Evolutionary conservation across 805 yeast species (phyloP), one percentile per base, ranked within the genome.

Genomic region (Saccharomycopsis sp.): DNA sequence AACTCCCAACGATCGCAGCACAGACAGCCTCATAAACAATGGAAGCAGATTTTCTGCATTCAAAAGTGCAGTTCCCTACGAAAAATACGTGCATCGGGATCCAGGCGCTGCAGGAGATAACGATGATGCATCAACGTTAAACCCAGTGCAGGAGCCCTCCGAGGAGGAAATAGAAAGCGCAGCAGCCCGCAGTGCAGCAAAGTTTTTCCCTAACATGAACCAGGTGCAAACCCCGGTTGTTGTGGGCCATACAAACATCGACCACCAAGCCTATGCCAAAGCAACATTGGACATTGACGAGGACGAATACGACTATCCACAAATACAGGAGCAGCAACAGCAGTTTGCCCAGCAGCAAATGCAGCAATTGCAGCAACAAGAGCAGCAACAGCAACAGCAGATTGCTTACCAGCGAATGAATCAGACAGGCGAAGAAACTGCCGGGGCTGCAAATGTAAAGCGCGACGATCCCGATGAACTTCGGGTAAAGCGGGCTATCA

Each of bases 401-500:
- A 8, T 21, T 14, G 18, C 29, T 37, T 16, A 52, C 7, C 34
- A 21, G n/a, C 15, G 55, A 52, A 12, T 24, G 41, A 23, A 9
- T 21, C 41, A 48, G 48, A 1, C 24, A 24, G 50, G 55, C 34
- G 20, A 34, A 40, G 23, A 52, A 14, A 16, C 16, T 16, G 9
- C 37, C 12, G 37, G 37, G 37, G 37, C 37, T 29, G n/a, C n/a
- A n/a, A 44, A 44, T 46, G 51, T 37, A 20, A 24, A 24, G 7
- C 46, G 52, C 24, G 34, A 47, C 23, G 57, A 50, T 50, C 50
- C 57, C 29, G 51, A 47, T 23, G 57, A 47, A 8, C 63, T 73
- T 7, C 64, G 80, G 52, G 75, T 76, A 0, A 66, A 70, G 14
- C 63, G 73, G 61, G 86, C 86, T 0, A 70, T 75, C 7, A 75